phyloP scores from a whole-genome alignment of 2,329 filamentous ascomycete species.

The Exserohilum rostratum region DNA sequence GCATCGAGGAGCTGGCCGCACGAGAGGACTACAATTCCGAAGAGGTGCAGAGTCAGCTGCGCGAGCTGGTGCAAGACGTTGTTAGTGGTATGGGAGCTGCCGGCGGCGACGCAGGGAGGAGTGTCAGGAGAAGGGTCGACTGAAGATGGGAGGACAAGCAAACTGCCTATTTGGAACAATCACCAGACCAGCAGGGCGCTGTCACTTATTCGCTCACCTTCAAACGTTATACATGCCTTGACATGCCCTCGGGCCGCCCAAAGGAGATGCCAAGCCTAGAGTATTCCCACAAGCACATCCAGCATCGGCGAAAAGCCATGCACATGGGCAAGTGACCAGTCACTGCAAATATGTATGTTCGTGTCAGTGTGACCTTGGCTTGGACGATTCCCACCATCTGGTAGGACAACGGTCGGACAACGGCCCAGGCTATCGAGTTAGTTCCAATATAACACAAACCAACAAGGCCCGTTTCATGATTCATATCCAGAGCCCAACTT shows the following conservation, averaged over 20 bases:
- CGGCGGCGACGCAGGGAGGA: constrained; percentile 64
- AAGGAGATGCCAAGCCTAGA: background rate
- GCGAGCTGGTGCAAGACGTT: constrained; percentile 80
- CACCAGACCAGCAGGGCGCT: background rate
- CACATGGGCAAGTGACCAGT: background rate
- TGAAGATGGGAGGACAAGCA: constrained; percentile 25
- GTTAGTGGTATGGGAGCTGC: constrained; percentile 69
- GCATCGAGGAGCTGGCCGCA: constrained; percentile 87
- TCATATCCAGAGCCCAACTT: background rate
- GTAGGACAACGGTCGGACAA: background rate
- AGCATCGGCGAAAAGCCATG: background rate
- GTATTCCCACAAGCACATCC: background rate
- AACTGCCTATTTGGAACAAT: background rate
- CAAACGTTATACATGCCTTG: background rate
- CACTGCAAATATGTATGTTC: background rate
- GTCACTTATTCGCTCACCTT: background rate
- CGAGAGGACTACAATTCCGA: constrained; percentile 83
- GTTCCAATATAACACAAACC: background rate
- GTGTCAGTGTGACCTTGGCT: background rate
- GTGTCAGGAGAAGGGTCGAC: constrained; percentile 45
- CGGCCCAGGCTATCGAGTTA: background rate
- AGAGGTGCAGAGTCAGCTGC: constrained; percentile 78
- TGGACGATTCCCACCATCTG: background rate
- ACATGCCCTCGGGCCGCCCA: too few species aligned
- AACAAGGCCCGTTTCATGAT: background rate